These are phyloP conservation scores for Aegilops longissima DNA, from an alignment of 176 grass and related monocot species.

Conservation along the genomic window DNA sequence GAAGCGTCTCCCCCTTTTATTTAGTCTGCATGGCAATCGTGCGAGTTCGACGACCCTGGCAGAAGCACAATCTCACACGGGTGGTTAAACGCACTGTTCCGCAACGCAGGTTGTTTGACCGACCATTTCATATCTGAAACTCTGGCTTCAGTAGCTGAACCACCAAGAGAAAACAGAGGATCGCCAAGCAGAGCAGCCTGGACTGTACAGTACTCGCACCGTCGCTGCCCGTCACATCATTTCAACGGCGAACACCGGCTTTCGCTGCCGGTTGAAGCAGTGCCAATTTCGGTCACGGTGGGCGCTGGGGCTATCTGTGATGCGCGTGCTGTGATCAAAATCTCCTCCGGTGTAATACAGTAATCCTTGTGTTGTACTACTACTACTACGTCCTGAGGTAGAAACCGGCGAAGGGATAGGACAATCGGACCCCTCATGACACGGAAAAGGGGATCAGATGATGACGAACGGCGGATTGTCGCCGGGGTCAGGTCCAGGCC, in stretches of 20 bases:
- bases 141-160: background rate
- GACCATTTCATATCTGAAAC: background rate
- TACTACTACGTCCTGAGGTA: background rate
- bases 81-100: background rate
- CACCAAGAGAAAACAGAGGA: background rate
- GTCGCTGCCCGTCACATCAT: background rate
- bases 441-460: background rate
- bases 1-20: background rate
- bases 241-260: background rate
- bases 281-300: no score
- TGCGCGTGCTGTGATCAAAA: no score
- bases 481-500: background rate
- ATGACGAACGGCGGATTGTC: background rate
- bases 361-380: background rate
- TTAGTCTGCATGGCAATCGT: background rate
- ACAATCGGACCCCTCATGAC: background rate
- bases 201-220: background rate
- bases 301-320: no score
- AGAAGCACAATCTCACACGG: background rate
- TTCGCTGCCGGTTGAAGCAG: no score
- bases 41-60: background rate
- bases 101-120: background rate
- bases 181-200: background rate
- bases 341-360: no score
- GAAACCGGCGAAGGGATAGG: constrained; percentile 1